These are phyloP conservation scores for Populus alba DNA, from an alignment of 345 rosid species.

Conservation along the genomic window DNA sequence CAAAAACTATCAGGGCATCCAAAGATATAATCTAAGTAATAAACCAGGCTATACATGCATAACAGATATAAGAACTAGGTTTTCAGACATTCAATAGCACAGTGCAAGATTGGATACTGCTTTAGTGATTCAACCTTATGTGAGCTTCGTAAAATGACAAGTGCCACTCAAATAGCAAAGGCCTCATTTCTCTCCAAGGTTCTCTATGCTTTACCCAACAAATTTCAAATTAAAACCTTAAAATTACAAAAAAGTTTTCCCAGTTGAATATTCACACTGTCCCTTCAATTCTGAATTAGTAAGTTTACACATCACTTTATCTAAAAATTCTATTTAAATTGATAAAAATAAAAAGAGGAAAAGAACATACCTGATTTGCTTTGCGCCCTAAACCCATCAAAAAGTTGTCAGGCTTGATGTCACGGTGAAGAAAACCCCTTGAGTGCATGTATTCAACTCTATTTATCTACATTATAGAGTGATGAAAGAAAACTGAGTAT, in stretches of 20 bases:
- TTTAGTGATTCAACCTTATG: not conserved
- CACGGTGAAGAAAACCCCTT: conserved; percentile 83
- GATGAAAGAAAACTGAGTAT: conserved; percentile 7
- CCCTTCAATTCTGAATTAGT: not conserved
- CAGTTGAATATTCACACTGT: not conserved
- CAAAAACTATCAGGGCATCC: not conserved
- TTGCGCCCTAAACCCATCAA: conserved; percentile 82
- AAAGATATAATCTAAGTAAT: not conserved
- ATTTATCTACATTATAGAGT: conserved; percentile 48
- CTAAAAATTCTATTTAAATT: not conserved
- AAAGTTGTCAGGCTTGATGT: conserved; percentile 86
- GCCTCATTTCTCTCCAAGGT: not conserved
- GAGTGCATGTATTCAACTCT: conserved; percentile 77
- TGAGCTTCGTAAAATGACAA: not conserved
- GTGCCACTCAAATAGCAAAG: not conserved
- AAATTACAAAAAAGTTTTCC: not conserved
- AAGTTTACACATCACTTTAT: not conserved
- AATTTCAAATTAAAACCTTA: not conserved
- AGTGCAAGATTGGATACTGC: not conserved
- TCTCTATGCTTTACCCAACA: not conserved
- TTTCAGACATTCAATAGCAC: not conserved
- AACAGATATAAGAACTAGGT: not conserved
- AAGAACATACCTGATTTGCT: conserved; percentile 60
- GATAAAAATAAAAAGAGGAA: not conserved
- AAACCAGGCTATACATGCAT: not conserved